Percentiles rank a stretch among this genome's conserved stretches.
These are phyloP conservation scores for Pisolithus tinctorius DNA, from an alignment of 768 basidiomycete species.

Conservation along the genomic window DNA sequence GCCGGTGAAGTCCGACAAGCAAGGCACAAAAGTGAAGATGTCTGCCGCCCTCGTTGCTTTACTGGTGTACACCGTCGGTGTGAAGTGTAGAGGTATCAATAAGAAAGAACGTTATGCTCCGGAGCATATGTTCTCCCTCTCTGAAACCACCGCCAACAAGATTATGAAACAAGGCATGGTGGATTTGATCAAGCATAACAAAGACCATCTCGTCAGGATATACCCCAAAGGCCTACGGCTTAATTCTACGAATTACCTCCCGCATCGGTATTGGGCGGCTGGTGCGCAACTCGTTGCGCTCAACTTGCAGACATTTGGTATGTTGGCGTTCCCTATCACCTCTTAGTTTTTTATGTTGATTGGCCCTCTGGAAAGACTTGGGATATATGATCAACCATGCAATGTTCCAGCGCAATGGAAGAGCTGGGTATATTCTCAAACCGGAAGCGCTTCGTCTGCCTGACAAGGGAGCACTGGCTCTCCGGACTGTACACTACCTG, in stretches of 20 bases:
- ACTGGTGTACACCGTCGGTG: conserved; percentile 91
- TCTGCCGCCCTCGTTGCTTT: conserved; percentile 66
- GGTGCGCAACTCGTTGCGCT: conserved; percentile 89
- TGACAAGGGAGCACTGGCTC: conserved; percentile 50
- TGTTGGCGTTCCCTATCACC: conserved; percentile 16
- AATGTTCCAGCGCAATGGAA: conserved; percentile 91
- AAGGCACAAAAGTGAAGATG: conserved; percentile 52
- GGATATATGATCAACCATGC: conserved; percentile 91
- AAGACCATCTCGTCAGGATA: conserved; percentile 72
- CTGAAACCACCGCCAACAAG: conserved; percentile 75
- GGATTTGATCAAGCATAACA: conserved; percentile 82
- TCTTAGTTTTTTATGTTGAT: background rate
- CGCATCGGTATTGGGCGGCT: conserved; percentile 83
- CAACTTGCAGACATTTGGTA: conserved; percentile 97
- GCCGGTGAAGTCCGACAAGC: conserved; percentile 6
- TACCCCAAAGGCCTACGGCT: conserved; percentile 84
- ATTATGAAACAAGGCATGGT: conserved; percentile 59
- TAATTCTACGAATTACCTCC: conserved; percentile 81
- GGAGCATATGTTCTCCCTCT: conserved; percentile 89
- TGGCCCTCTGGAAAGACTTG: conserved; percentile 49
- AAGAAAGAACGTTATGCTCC: conserved; percentile 79
- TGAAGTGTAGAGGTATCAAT: conserved; percentile 89
- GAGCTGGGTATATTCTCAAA: conserved; percentile 85
- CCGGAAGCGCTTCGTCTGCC: conserved; percentile 66
- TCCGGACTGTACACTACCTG: conserved; percentile 52